These are phyloP conservation scores for Aspergillus sclerotiicarbonarius DNA, from an alignment of 495 filamentous ascomycete species.

Conservation along the genomic window DNA sequence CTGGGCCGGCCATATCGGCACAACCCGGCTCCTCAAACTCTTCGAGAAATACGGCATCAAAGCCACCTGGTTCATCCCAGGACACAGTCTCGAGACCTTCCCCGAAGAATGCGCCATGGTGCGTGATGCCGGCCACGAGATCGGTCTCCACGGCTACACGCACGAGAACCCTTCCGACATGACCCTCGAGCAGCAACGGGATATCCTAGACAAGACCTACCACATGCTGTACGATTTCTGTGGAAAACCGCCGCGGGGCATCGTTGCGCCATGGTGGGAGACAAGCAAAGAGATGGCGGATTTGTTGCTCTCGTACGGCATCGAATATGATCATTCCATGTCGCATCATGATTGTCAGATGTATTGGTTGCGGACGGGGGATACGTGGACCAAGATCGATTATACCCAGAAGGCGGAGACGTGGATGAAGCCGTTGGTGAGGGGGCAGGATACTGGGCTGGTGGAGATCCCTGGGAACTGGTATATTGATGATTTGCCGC, in stretches of 20 bases:
- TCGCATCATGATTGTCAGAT: constrained; percentile 65
- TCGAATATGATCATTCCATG: constrained; percentile 70
- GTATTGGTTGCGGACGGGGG: constrained; percentile 62
- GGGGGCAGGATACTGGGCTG: constrained; percentile 51
- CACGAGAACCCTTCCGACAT: constrained; percentile 76
- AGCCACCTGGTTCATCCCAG: constrained; percentile 80
- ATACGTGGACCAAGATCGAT: constrained; percentile 63
- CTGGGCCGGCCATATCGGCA: constrained; percentile 72
- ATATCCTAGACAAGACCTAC: constrained; percentile 75
- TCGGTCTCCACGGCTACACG: constrained; percentile 71
- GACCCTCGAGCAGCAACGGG: constrained; percentile 70
- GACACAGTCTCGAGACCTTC: constrained; percentile 76
- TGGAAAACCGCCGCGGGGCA: constrained; percentile 69
- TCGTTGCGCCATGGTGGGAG: constrained; percentile 68
- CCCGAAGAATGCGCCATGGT: constrained; percentile 72
- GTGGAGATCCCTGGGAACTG: constrained; percentile 68
- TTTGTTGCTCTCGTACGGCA: constrained; percentile 63
- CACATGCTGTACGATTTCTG: constrained; percentile 69
- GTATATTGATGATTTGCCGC: constrained; percentile 65
- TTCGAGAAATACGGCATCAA: constrained; percentile 81
- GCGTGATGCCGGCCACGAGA: constrained; percentile 75
- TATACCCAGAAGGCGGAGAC: constrained; percentile 56
- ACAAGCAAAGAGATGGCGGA: constrained; percentile 64
- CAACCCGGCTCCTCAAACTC: constrained; percentile 67
- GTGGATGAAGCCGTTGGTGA: constrained; percentile 65